These are phyloP conservation scores for Xylaria sp. DNA, from an alignment of 2,329 filamentous ascomycete species.

Conservation along the genomic window DNA sequence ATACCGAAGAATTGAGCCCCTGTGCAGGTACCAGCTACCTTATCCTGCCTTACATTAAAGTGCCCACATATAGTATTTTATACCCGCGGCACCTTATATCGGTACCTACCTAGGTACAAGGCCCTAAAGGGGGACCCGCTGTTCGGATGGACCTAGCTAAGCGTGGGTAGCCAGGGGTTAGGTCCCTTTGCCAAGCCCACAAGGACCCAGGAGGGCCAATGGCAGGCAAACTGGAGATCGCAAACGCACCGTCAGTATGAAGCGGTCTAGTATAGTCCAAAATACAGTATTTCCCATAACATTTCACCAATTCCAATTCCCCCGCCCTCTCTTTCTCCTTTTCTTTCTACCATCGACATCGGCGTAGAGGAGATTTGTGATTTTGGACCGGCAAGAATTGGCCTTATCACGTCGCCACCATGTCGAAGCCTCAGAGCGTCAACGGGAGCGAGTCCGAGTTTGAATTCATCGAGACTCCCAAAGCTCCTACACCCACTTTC, in stretches of 20 bases:
- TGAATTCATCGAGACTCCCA: slow-evolving; percentile 72
- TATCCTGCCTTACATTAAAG: too few species aligned
- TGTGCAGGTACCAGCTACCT: neutral
- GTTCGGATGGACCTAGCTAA: slow-evolving; percentile 6
- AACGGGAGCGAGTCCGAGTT: slow-evolving; percentile 66
- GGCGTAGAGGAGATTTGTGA: slow-evolving; percentile 30
- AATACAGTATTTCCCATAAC: slow-evolving; percentile 37
- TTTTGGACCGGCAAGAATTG: slow-evolving; percentile 37
- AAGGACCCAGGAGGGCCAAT: slow-evolving; percentile 39
- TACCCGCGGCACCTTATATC: too few species aligned
- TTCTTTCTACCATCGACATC: slow-evolving; percentile 24
- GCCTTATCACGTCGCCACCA: slow-evolving; percentile 51
- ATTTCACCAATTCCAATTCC: slow-evolving; percentile 26
- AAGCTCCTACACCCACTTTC: slow-evolving; percentile 60
- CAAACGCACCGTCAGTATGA: slow-evolving; percentile 36
- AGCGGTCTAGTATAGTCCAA: slow-evolving; percentile 46
- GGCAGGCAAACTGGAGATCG: slow-evolving; percentile 24
- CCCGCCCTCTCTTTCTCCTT: slow-evolving; percentile 22
- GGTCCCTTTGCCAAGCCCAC: slow-evolving; percentile 30
- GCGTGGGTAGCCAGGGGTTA: slow-evolving; percentile 31
- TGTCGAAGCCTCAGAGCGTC: slow-evolving; percentile 61
- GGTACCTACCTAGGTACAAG: neutral
- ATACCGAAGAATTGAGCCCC: too few species aligned
- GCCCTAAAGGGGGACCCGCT: slow-evolving; percentile 2
- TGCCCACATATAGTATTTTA: too few species aligned